Evolutionary conservation across 2,329 filamentous ascomycete genomes (phyloP).

Genomic region (Paecilomyces formosus): DNA sequence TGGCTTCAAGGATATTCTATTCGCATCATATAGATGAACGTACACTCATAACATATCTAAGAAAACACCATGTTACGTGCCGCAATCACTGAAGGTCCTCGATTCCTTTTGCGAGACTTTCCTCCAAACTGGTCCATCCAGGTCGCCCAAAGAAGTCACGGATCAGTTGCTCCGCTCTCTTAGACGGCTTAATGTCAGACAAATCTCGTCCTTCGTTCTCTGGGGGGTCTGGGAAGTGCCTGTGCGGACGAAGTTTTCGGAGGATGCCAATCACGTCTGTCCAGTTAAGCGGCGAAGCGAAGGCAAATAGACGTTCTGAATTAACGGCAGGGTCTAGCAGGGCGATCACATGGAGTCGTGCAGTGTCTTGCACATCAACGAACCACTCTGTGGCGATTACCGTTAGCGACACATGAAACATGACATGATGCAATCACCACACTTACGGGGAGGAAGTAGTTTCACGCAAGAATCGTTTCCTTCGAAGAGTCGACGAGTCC

Average conservation of each 20-base stretch:
- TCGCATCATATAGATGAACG: neutral
- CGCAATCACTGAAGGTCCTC: neutral
- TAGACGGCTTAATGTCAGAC: constrained; percentile 14
- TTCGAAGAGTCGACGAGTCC: neutral
- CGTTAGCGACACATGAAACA: neutral
- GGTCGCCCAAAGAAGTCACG: constrained; percentile 15
- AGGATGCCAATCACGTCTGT: constrained; percentile 35
- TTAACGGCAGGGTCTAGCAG: constrained; percentile 38
- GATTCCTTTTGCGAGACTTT: constrained; percentile 3
- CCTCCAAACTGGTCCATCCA: constrained; percentile 23
- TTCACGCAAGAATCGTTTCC: neutral
- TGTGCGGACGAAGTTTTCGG: constrained; percentile 32
- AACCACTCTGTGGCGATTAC: constrained; percentile 28
- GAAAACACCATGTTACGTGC: neutral
- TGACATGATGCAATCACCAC: neutral
- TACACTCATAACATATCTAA: neutral
- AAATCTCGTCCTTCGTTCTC: constrained; percentile 16
- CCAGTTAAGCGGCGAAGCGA: constrained; percentile 40
- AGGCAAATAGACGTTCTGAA: constrained; percentile 48
- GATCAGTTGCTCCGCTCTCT: constrained; percentile 20
- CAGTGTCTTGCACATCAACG: constrained; percentile 41
- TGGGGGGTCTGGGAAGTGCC: constrained; percentile 22
- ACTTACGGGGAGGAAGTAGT: neutral
- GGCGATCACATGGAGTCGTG: constrained; percentile 46
- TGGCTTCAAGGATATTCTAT: too few relatives aligned